Evolutionary conservation across 805 yeast species (phyloP).

Genomic region (Spathaspora arborariae): DNA sequence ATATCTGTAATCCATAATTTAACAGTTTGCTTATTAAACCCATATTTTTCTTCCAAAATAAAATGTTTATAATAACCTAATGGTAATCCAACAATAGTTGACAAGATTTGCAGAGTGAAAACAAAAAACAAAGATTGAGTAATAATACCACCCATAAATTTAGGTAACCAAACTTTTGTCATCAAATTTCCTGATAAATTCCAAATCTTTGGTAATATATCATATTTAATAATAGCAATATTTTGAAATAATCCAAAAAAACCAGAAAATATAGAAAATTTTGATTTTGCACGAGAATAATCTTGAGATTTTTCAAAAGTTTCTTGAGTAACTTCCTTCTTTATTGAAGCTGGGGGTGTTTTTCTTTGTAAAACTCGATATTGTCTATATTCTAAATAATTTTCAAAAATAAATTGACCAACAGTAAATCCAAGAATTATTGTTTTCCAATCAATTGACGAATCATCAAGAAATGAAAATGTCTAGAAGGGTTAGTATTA

Average conservation of each 20-base stretch:
- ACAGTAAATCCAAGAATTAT: constrained; percentile 71
- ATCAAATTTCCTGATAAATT: constrained; percentile 57
- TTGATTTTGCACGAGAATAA: constrained; percentile 76
- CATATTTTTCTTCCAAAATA: constrained; percentile 87
- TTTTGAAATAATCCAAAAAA: constrained; percentile 52
- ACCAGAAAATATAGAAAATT: constrained; percentile 57
- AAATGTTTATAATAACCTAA: constrained; percentile 72
- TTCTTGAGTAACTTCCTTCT: constrained; percentile 63
- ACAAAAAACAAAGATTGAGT: constrained; percentile 67
- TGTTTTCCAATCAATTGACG: constrained; percentile 76
- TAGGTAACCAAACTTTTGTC: constrained; percentile 37
- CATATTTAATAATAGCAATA: constrained; percentile 52
- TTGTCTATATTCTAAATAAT: constrained; percentile 74
- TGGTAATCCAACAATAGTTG: constrained; percentile 62
- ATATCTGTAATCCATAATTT: constrained; percentile 70
- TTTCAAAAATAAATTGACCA: constrained; percentile 72
- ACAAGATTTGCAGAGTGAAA: constrained; percentile 47
- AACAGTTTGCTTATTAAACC: constrained; percentile 84
- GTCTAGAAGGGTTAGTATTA: constrained; percentile 30
- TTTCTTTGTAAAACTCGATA: constrained; percentile 55
- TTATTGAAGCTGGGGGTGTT: constrained; percentile 64
- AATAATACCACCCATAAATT: constrained; percentile 51
- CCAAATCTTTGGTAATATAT: constrained; percentile 45
- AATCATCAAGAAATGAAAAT: constrained; percentile 55
- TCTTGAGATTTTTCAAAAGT: constrained; percentile 74